These are phyloP conservation scores for Eragrostis tef DNA, from an alignment of 202 grass and related monocot genomes.

Conservation along the genomic window DNA sequence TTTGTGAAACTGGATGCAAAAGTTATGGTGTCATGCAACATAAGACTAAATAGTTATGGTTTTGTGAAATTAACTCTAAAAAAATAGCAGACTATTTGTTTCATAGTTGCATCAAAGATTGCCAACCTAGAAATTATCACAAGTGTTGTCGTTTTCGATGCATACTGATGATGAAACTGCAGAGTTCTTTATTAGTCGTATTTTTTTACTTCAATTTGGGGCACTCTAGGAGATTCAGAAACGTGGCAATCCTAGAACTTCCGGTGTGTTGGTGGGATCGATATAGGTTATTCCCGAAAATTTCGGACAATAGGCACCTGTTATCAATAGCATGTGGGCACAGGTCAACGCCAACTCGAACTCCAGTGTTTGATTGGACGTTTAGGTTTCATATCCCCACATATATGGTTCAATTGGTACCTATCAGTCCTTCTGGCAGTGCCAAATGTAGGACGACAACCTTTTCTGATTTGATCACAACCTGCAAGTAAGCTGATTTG, in stretches of 20 bases:
- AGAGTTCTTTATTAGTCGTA: neutral
- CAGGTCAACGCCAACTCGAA: constrained; percentile 44
- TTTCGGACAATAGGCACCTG: constrained; percentile 13
- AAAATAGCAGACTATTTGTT: no score
- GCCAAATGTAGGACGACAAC: constrained; percentile 48
- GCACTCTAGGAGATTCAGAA: neutral
- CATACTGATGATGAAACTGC: neutral
- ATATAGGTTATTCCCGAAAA: neutral
- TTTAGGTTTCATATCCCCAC: constrained; percentile 47
- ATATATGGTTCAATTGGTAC: no score
- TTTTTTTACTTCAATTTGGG: neutral
- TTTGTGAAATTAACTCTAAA: no score
- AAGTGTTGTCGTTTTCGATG: neutral
- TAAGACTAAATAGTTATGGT: no score
- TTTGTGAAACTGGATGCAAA: no score
- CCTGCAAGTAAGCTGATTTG: constrained; percentile 43
- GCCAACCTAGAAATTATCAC: no score
- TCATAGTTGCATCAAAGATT: no score
- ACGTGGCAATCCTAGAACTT: neutral
- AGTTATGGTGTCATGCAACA: no score
- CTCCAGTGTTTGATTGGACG: constrained; percentile 49
- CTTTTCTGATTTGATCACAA: constrained; percentile 42
- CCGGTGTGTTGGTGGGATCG: neutral
- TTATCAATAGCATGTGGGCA: constrained; percentile 33
- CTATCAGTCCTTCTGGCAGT: constrained; percentile 55